Conservation (phyloP, 257 asterid genomes). For the Nicotiana knightiana region DNA sequence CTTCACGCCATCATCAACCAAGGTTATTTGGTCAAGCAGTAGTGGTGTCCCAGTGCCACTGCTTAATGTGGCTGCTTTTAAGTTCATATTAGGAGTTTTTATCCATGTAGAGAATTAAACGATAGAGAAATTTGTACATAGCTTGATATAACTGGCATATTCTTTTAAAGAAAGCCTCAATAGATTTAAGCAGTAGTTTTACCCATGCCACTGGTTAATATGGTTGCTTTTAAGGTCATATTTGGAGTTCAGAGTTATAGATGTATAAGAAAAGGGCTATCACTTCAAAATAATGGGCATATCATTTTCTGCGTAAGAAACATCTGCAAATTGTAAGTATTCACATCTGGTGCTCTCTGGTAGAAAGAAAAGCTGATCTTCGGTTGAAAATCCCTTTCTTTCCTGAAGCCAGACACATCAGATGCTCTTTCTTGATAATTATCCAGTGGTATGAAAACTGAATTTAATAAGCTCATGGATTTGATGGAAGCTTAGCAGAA, state of each 20-base stretch:
- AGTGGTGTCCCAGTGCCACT: background rate
- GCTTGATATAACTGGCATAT: background rate
- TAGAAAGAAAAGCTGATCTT: conserved; percentile 8
- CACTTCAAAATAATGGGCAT: background rate
- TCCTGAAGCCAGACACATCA: conserved; percentile 22
- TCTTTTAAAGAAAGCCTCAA: background rate
- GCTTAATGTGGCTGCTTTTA: background rate
- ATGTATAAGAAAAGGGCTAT: background rate
- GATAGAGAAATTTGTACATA: background rate
- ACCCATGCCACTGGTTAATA: conserved; percentile 6
- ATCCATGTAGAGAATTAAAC: background rate
- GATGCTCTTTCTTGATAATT: conserved; percentile 8
- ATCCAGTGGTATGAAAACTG: conserved; percentile 43
- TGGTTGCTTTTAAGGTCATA: background rate
- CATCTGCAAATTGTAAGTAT: conserved; percentile 5
- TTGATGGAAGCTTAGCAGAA: conserved; percentile 95
- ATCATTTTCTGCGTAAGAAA: background rate
- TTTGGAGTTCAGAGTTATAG: background rate
- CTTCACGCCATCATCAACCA: background rate
- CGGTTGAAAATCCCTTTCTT: conserved; percentile 15
- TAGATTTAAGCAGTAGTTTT: background rate
- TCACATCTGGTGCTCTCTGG: background rate
- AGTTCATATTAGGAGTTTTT: background rate
- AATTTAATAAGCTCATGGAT: conserved; percentile 43
- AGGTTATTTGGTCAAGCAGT: background rate